Base-by-base conservation (phyloP, 2,329 filamentous ascomycete genomes). In the Curvularia lunata region DNA sequence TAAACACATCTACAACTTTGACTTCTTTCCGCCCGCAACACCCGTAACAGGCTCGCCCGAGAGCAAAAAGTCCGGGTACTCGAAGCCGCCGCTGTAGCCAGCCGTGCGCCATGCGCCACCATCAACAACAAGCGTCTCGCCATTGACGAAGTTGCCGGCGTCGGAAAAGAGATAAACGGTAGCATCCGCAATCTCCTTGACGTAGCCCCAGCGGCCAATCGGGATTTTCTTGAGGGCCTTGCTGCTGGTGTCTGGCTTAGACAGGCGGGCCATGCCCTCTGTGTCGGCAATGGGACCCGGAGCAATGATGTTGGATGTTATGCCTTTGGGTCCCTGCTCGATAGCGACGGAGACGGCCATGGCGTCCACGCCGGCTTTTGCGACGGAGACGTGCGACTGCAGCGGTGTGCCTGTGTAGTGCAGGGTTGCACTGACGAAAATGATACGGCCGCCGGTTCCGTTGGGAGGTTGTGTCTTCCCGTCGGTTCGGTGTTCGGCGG, bases 171-270 rank as follows among this genome's bases (percentile, higher is more conserved):
- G 76, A 69, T 88, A 99, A 0, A 98, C 86, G 0, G 94, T 97
- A 1, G 94, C 91, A 77, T 99, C 94, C 0, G 92, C 90, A 69
- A 99, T 92, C 72, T 99, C 94, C 64, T 89, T 90, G 25, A 96
- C 86, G 0, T 85, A 85, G 6, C 94, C 95, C 76, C 87, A 87
- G 55, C 93, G 84, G 1, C 92, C 92, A 2, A 88, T 79, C 0
- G 95, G 95, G 37, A 96, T 75, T 25, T 63, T 65, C 54, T 71
- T 76, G 34, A 60, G 64, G 21, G 66, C 68, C 30, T 65, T 68
- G 5, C 68, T 71, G 21, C 72, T 70, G 27, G 65, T 64, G 7
- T 75, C 75, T 23, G 53, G 38, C 54, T 73, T 77, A 3, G 77
- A 71, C 37, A 83, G 61, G 13, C 81, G 68, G 49, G 78, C 77